Percentiles rank a stretch among this genome's conserved stretches.
Conservation (phyloP, 441 rosid species). For the Pelargonium myrrhifolium region DNA sequence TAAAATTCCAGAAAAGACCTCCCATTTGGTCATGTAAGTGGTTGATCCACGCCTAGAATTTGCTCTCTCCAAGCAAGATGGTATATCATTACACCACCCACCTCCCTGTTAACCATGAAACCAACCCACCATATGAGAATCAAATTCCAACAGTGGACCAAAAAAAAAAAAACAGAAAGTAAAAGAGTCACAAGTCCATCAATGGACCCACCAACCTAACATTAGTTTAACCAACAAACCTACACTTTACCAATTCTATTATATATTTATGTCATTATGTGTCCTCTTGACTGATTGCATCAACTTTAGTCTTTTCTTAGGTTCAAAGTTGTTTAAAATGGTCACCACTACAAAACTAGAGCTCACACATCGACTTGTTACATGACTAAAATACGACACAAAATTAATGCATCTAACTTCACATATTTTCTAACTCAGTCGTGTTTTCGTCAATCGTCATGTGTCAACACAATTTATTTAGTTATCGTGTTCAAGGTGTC, state of each 20-base stretch:
- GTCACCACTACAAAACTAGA: no score
- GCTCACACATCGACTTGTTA: no score
- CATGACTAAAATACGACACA: no score
- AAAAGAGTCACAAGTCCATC: slow-evolving; percentile 2
- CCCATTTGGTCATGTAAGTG: slow-evolving; percentile 54
- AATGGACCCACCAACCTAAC: slow-evolving; percentile 18
- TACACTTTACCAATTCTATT: not conserved
- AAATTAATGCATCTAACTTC: no score
- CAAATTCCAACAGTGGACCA: not conserved
- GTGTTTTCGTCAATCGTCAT: no score
- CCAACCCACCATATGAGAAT: not conserved
- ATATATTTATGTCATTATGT: no score
- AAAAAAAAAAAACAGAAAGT: no score
- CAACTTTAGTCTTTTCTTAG: not conserved
- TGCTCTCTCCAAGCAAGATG: slow-evolving; percentile 69
- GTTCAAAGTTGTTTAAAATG: not conserved
- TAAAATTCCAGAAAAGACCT: slow-evolving; percentile 70
- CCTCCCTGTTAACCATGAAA: slow-evolving; percentile 54
- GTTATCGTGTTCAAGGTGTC: no score
- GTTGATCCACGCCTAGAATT: slow-evolving; percentile 72
- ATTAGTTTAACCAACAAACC: not conserved
- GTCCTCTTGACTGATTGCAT: not conserved
- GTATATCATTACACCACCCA: slow-evolving; percentile 87
- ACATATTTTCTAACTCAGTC: no score
- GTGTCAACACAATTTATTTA: no score